A percentile compares a stretch with the other conserved stretches of the same genome.
phyloP scores from a whole-genome alignment of 2,329 filamentous ascomycete genomes.

The Mollisia scopiformis region DNA sequence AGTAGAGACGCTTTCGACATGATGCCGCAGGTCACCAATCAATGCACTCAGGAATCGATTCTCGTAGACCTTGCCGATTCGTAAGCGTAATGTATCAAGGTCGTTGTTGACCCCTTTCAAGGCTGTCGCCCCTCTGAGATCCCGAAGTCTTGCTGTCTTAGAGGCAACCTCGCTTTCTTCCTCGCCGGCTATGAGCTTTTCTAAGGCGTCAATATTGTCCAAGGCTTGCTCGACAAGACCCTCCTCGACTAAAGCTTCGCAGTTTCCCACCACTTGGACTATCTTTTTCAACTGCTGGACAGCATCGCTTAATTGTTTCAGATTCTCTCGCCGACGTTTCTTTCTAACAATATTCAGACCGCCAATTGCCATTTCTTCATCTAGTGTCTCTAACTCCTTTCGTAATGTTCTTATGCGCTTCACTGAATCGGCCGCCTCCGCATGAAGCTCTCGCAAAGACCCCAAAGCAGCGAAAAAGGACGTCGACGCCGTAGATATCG shows the following conservation, averaged over 20 bases:
- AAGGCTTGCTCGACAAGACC: constrained; percentile 85
- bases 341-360: constrained; percentile 87
- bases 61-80: constrained; percentile 88
- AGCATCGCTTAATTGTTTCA: constrained; percentile 79
- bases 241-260: constrained; percentile 79
- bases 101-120: constrained; percentile 80
- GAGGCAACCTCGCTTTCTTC: constrained; percentile 38
- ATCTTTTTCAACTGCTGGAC: constrained; percentile 82
- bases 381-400: constrained; percentile 77
- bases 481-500: constrained; percentile 92
- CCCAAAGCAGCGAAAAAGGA: constrained; percentile 96
- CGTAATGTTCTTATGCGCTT: constrained; percentile 80
- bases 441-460: constrained; percentile 86
- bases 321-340: constrained; percentile 79
- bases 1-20: constrained; percentile 72
- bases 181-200: constrained; percentile 79
- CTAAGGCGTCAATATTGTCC: constrained; percentile 75
- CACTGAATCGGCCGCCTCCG: constrained; percentile 90
- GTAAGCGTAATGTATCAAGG: constrained; percentile 72
- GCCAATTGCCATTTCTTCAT: constrained; percentile 83
- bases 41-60: constrained; percentile 77
- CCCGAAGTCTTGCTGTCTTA: constrained; percentile 48
- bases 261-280: constrained; percentile 59
- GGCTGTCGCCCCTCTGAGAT: constrained; percentile 77
- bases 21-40: constrained; percentile 77